Percentiles rank a stretch among this genome's conserved stretches.
These are phyloP conservation scores for Ceriops zippeliana DNA, from an alignment of 345 rosid genomes.

Conservation along the genomic window DNA sequence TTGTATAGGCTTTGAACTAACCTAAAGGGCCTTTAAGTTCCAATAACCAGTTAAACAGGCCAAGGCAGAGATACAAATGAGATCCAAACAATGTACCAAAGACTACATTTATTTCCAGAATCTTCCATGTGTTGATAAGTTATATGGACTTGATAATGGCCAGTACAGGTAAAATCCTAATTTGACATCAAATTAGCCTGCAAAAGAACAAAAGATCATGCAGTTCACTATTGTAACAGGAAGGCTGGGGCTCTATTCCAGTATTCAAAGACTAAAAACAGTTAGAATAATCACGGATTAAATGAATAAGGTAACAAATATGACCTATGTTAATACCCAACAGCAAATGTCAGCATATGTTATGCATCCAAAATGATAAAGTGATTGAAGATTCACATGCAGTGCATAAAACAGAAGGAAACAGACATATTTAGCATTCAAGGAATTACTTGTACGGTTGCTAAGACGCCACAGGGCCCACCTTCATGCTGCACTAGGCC, in stretches of 20 bases:
- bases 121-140: no score
- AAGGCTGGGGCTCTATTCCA: no score
- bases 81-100: not conserved
- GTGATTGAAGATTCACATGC: constrained; percentile 3
- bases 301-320: no score
- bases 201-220: not conserved
- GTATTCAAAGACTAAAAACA: no score
- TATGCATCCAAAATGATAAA: not conserved
- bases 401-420: constrained; percentile 10
- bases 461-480: constrained; percentile 99
- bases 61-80: not conserved
- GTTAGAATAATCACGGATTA: no score
- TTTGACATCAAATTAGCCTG: not conserved
- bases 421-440: constrained; percentile 14
- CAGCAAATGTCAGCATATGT: not conserved
- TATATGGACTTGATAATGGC: no score
- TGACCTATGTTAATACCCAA: not conserved
- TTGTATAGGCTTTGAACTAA: not conserved
- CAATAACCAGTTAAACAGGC: not conserved
- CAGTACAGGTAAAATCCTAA: no score
- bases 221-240: not conserved
- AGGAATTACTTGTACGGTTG: constrained; percentile 79
- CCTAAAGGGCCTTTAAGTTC: not conserved
- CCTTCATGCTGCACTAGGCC: constrained; percentile 99
- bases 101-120: not conserved